A percentile compares a stretch with the other conserved stretches of the same genome.
These are phyloP conservation scores for Gossypioides kirkii DNA, from an alignment of 345 rosid genomes.

Conservation along the genomic window DNA sequence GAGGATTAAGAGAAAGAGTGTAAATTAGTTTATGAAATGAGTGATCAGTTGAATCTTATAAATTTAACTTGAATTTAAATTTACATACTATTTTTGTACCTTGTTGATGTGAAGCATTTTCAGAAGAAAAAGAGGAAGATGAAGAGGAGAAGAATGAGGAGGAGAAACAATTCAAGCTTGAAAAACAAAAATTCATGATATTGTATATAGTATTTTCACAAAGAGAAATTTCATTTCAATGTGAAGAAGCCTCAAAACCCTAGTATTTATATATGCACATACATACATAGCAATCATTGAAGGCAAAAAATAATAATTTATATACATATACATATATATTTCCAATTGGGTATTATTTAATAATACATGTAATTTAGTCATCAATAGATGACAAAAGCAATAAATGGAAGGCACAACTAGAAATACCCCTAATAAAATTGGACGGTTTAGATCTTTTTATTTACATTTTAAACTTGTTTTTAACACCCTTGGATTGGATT, in stretches of 20 bases:
- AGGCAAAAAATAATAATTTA: background rate
- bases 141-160: too few relatives aligned
- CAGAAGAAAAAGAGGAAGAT: background rate
- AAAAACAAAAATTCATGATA: background rate
- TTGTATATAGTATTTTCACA: too few relatives aligned
- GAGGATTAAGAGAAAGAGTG: too few relatives aligned
- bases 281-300: background rate
- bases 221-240: background rate
- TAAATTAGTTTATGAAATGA: too few relatives aligned
- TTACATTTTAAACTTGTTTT: background rate
- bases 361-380: background rate
- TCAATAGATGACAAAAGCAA: background rate
- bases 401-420: constrained; percentile 1
- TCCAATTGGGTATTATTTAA: background rate
- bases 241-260: background rate
- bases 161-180: background rate
- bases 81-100: background rate
- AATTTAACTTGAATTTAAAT: too few relatives aligned
- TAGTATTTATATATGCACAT: too few relatives aligned
- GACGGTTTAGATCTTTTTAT: background rate
- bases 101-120: background rate
- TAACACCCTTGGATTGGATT: constrained; percentile 3
- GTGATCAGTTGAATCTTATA: too few relatives aligned
- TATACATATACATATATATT: background rate
- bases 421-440: background rate